phyloP scores from a whole-genome alignment of 257 asterid genomes.

The Penstemon barbatus region DNA sequence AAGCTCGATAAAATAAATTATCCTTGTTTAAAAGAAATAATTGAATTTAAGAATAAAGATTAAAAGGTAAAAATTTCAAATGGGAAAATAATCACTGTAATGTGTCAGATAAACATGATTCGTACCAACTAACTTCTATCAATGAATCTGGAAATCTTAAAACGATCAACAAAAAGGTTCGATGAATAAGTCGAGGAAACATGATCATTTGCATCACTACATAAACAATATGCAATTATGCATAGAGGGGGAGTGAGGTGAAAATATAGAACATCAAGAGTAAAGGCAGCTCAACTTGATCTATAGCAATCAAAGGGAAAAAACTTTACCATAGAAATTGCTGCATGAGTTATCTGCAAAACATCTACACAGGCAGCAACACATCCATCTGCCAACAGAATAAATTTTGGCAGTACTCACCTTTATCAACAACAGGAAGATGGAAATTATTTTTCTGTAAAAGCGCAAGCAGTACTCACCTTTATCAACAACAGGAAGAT shows the following conservation, averaged over 20 bases:
- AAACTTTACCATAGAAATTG: constrained; percentile 75
- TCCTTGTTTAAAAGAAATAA: not conserved
- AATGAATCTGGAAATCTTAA: too few relatives aligned
- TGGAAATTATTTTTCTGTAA: not conserved
- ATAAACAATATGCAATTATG: not conserved
- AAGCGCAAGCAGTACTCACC: constrained; percentile 45
- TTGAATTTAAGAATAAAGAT: too few relatives aligned
- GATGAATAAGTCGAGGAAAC: too few relatives aligned
- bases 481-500: constrained; percentile 87
- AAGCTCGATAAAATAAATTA: not conserved
- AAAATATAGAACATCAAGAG: not conserved
- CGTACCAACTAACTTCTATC: too few relatives aligned
- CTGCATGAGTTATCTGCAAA: constrained; percentile 90
- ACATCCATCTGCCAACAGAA: constrained; percentile 68
- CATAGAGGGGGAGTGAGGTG: not conserved
- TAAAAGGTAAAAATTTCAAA: not conserved
- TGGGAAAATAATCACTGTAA: not conserved
- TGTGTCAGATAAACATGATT: too few relatives aligned
- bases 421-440: not conserved
- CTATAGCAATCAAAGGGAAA: constrained; percentile 18
- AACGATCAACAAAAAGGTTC: too few relatives aligned
- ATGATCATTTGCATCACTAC: not conserved
- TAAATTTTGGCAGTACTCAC: not conserved
- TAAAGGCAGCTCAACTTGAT: constrained; percentile 16
- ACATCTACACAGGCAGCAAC: constrained; percentile 77